Evolutionary conservation across 2,329 filamentous ascomycete species (phyloP).

Genomic region (Apiospora aurea): DNA sequence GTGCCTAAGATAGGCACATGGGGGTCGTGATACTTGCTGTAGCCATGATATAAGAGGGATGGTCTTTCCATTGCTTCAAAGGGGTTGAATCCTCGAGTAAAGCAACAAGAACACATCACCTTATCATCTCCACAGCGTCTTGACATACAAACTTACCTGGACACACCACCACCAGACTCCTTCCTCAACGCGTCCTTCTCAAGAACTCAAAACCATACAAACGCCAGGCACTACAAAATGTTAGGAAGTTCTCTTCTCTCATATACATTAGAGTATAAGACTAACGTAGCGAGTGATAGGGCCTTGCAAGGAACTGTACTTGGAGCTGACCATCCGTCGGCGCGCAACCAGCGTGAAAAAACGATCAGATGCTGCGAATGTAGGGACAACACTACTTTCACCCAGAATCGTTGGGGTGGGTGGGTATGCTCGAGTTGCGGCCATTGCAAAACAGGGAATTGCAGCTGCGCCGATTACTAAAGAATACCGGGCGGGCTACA

Average conservation of each 20-base stretch:
- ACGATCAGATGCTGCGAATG: not conserved
- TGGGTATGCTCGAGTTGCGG: not conserved
- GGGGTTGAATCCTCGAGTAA: not conserved
- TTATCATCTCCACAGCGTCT: not conserved
- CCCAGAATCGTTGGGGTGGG: not conserved
- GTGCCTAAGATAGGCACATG: not conserved
- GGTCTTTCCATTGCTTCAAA: not conserved
- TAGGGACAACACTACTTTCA: accelerated
- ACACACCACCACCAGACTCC: not conserved
- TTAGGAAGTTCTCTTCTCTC: not conserved
- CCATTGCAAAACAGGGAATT: not conserved
- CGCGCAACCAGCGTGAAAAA: not conserved
- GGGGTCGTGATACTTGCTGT: not conserved
- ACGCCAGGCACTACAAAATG: not conserved
- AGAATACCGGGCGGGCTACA: not conserved
- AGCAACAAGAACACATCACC: not conserved
- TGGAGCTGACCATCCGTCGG: not conserved
- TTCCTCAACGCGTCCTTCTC: not conserved
- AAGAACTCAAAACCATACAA: not conserved
- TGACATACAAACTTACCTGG: not conserved
- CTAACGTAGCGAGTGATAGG: not conserved
- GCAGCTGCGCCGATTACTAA: not conserved
- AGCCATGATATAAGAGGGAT: not conserved
- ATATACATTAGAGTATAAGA: no score
- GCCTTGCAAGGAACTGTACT: not conserved